Base-by-base conservation (phyloP, 306 rosid genomes). In the Rosa rugosa region DNA sequence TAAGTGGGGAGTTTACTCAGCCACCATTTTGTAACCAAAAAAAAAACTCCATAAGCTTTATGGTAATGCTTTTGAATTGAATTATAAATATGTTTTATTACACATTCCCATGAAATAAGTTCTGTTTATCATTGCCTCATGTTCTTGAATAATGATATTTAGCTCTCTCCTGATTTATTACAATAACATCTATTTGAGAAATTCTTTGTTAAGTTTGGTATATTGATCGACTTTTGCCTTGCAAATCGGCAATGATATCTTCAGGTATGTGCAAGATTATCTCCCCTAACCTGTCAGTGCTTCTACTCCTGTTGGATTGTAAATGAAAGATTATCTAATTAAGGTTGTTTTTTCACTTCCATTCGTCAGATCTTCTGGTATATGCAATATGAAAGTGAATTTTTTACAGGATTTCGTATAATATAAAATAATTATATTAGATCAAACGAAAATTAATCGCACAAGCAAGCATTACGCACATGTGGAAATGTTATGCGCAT, bases 231-330 rank as follows among this genome's bases (percentile, higher is more conserved):
- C 34, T 60, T 66, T 17, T 31, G 27, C 70, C 73, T 18, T 71
- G 71, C 51, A n/a, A 82, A 36, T 46, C 69, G 73, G 70, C 56
- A 64, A 41, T 83, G 40, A 5, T 71, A 31, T 14, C 76, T 76
- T 66, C 88, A 96, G 98, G 99, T 51, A 93, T 96, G 78, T 91
- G 97, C 93, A 93, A 93, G 90, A 93, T 96, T 75, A 51, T 91
- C 75, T 93, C 98, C 3, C 99, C 99, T 25, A 25, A 1, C 27
- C 27, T 69, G 79, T 93, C 89, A 88, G 86, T 84, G 97, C 98
- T 82, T 89, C 96, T 70, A 89, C 91, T 79, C 99, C 99, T 59
- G 99, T 98, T 78, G 98, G 99, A 81, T 87, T 80, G 98, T 96
- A 40, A 31, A 31, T 2, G 36, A 31, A 31, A 31, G 36, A 31